phyloP scores from a whole-genome alignment of 1,139 yeast species.

The Protomyces lactucae-debilis region DNA sequence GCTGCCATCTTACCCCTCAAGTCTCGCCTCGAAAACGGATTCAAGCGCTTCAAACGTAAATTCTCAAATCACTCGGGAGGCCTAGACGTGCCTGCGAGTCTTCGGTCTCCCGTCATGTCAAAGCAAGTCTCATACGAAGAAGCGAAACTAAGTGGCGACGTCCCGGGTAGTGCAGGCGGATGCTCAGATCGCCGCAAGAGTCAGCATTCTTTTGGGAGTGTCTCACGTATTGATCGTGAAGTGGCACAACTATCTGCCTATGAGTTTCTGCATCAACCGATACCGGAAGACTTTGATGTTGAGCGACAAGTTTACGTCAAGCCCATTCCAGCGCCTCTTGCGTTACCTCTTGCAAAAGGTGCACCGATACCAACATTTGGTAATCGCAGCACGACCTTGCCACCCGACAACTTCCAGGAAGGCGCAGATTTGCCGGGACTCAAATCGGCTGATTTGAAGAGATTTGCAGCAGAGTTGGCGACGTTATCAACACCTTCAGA shows the following conservation, averaged over 20 bases:
- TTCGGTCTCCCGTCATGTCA: not conserved
- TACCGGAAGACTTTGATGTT: not conserved
- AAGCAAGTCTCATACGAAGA: not conserved
- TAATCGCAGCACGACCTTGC: not conserved
- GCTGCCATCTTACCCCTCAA: slow-evolving; percentile 21
- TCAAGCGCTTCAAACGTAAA: slow-evolving; percentile 15
- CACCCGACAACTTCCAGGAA: not conserved
- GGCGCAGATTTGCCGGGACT: not conserved
- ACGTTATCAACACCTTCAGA: not conserved
- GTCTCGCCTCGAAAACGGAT: slow-evolving; percentile 6
- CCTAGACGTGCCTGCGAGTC: not conserved
- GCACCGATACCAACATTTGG: not conserved
- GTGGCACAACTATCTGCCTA: not conserved
- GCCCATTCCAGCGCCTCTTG: not conserved
- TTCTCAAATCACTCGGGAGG: not conserved
- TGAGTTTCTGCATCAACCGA: not conserved
- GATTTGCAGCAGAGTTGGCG: not conserved
- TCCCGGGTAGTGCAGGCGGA: not conserved
- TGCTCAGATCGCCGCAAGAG: not conserved
- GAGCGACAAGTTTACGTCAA: not conserved
- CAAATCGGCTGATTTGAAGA: not conserved
- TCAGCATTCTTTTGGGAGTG: not conserved
- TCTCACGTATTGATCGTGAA: not conserved
- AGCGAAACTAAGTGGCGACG: not conserved
- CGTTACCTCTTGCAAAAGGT: not conserved